Percentiles rank a stretch among this genome's conserved stretches.
phyloP scores from a whole-genome alignment of 305 asterid species.

The Plantago rigida region DNA sequence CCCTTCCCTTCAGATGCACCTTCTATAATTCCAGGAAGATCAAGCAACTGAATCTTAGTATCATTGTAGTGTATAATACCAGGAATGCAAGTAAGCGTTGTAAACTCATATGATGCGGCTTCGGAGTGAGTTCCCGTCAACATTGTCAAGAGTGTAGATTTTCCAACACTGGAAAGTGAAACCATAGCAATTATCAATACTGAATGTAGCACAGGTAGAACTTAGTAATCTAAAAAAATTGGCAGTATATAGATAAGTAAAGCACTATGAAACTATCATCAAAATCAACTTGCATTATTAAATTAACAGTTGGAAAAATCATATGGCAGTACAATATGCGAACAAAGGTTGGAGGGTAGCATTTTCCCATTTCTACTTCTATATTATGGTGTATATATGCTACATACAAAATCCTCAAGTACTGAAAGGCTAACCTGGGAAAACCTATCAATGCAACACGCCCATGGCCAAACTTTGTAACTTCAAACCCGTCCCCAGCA shows the following conservation, averaged over 20 bases:
- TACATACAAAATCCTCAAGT: slow-evolving; percentile 3
- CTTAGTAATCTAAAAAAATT: too few species aligned
- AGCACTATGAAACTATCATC: too few species aligned
- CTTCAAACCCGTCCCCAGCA: slow-evolving; percentile 97
- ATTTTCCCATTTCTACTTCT: background rate
- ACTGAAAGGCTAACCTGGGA: slow-evolving; percentile 61
- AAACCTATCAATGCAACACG: slow-evolving; percentile 96
- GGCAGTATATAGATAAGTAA: too few species aligned
- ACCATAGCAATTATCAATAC: too few species aligned
- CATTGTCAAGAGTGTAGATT: slow-evolving; percentile 47
- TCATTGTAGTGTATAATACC: slow-evolving; percentile 93
- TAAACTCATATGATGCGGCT: slow-evolving; percentile 95
- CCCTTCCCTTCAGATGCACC: slow-evolving; percentile 99
- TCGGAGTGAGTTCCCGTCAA: slow-evolving; percentile 97
- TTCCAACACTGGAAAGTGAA: slow-evolving; percentile 7
- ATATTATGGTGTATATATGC: too few species aligned
- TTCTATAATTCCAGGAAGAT: slow-evolving; percentile 99
- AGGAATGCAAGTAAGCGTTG: slow-evolving; percentile 96
- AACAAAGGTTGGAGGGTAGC: background rate
- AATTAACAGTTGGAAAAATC: too few species aligned
- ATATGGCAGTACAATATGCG: background rate
- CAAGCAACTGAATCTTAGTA: slow-evolving; percentile 94
- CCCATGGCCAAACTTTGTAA: slow-evolving; percentile 89
- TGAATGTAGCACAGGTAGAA: too few species aligned
- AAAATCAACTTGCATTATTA: too few species aligned